Conservation (phyloP, 2,329 filamentous ascomycete species). For the Lanzia echinophila region DNA sequence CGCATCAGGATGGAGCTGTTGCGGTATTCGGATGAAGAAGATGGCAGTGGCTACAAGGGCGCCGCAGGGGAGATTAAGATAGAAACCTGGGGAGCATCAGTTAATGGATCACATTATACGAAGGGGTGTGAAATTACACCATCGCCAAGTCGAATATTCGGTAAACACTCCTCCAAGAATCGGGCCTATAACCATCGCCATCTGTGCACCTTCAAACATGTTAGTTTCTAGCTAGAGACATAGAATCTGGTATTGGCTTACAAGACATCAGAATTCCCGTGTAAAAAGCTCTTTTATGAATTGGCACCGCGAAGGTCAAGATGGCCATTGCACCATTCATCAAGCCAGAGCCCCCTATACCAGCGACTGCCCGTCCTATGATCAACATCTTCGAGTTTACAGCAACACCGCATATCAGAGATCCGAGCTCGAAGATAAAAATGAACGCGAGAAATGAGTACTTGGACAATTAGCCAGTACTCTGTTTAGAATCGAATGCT, state of each 20-base stretch:
- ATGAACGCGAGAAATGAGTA: conserved; percentile 27
- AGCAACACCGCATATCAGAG: conserved; percentile 44
- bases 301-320: background rate
- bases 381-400: conserved; percentile 46
- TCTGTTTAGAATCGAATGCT: background rate
- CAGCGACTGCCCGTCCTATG: conserved; percentile 46
- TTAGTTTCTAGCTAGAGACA: background rate
- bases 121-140: background rate
- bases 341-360: conserved; percentile 44
- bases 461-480: background rate
- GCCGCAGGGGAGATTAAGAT: conserved; percentile 36
- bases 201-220: background rate
- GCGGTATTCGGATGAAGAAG: conserved; percentile 29
- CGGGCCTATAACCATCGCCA: conserved; percentile 8
- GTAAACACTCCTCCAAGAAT: conserved; percentile 13
- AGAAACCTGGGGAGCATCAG: conserved; percentile 3
- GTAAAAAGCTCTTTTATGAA: background rate
- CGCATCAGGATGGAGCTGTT: background rate
- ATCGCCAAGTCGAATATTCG: conserved; percentile 12
- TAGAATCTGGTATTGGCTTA: background rate
- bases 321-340: conserved; percentile 44
- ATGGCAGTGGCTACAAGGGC: conserved; percentile 28
- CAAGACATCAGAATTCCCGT: background rate
- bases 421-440: conserved; percentile 48
- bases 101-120: background rate